phyloP scores from a whole-genome alignment of 257 asterid genomes.

The Catharanthus roseus region DNA sequence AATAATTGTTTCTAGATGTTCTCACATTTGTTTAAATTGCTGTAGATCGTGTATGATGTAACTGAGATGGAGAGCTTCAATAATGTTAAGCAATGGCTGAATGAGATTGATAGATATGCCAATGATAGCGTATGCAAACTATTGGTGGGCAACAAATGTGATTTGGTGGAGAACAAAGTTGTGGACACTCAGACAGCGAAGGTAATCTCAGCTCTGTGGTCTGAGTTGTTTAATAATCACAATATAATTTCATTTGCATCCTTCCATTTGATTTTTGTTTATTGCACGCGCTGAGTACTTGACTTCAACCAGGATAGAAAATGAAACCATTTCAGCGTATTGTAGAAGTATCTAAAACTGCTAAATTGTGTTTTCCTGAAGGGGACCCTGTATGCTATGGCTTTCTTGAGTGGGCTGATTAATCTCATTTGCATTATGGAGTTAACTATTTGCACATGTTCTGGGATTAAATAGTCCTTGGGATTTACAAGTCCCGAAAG shows the following conservation, averaged over 20 bases:
- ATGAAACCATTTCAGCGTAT: neutral
- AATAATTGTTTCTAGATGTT: constrained; percentile 9
- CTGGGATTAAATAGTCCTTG: neutral
- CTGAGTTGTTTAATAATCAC: neutral
- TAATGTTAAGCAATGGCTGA: constrained; percentile 96
- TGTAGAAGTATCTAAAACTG: neutral
- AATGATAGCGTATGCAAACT: constrained; percentile 98
- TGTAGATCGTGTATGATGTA: constrained; percentile 87
- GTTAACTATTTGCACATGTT: neutral
- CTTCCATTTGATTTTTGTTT: neutral
- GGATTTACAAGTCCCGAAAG: neutral
- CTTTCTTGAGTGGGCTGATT: neutral
- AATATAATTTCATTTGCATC: constrained; percentile 1
- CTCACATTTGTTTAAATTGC: constrained; percentile 20
- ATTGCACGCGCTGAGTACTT: neutral
- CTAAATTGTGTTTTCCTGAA: neutral
- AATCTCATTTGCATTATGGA: neutral
- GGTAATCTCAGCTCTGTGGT: constrained; percentile 31
- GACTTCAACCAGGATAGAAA: neutral
- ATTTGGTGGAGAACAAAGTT: constrained; percentile 82
- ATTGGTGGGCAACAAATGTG: constrained; percentile 94
- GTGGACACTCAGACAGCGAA: constrained; percentile 81
- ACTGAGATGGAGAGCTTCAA: constrained; percentile 98
- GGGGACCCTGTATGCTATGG: neutral
- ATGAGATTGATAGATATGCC: constrained; percentile 92